A percentile compares a stretch with the other conserved stretches of the same genome.
Conservation (phyloP, 306 rosid species). For the Prunus armeniaca region DNA sequence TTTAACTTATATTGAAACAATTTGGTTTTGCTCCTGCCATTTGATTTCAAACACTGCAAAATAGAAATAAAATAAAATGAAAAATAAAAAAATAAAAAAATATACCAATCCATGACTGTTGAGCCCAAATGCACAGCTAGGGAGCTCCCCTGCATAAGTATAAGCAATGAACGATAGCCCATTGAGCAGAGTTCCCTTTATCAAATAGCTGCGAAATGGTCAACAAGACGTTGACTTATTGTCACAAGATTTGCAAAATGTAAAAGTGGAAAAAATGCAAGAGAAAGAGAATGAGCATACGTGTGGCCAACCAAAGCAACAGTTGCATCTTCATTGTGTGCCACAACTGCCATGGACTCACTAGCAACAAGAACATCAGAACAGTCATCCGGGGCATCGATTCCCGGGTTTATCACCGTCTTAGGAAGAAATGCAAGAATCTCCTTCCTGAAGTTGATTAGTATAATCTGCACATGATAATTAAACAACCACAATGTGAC, state of each 20-base stretch:
- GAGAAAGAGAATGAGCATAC: conserved; percentile 30
- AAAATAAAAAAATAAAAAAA: too few relatives aligned
- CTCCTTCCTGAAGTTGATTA: conserved; percentile 82
- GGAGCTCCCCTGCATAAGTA: conserved; percentile 94
- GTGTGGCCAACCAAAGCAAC: conserved; percentile 74
- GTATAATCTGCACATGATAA: conserved; percentile 51
- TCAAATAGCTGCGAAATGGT: conserved; percentile 55
- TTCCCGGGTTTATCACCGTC: conserved; percentile 10
- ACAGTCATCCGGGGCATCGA: conserved; percentile 57
- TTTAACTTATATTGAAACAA: background rate
- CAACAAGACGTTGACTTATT: background rate
- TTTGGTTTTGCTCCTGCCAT: background rate
- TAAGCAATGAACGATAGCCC: conserved; percentile 63
- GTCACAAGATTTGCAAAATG: background rate
- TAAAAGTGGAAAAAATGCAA: background rate
- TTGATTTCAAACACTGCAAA: background rate
- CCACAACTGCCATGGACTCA: conserved; percentile 71
- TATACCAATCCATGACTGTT: conserved; percentile 69
- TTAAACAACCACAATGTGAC: background rate
- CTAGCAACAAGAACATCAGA: conserved; percentile 69
- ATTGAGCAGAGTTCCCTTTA: conserved; percentile 55
- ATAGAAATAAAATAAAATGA: too few relatives aligned
- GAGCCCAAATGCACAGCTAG: conserved; percentile 74
- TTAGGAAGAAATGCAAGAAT: conserved; percentile 71
- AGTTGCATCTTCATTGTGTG: conserved; percentile 91